phyloP scores from a whole-genome alignment of 2,329 filamentous ascomycete genomes.

The Fusarium chlamydosporum region DNA sequence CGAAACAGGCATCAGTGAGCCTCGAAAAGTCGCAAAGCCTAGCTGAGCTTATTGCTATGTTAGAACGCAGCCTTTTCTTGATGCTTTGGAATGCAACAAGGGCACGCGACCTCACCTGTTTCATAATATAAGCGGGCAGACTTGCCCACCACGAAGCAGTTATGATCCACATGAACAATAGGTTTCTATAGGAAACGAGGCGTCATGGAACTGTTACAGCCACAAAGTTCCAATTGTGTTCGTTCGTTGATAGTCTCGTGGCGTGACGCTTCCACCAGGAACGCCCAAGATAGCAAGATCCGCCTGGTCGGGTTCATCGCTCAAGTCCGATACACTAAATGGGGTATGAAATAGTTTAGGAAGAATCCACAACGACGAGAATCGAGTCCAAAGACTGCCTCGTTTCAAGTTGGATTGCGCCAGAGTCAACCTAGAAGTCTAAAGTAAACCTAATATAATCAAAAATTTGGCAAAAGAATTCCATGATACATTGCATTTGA shows the following conservation, averaged over 20 bases:
- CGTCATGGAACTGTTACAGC: slow-evolving; percentile 12
- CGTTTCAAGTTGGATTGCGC: slow-evolving; percentile 7
- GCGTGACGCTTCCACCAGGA: slow-evolving; percentile 24
- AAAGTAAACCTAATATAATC: slow-evolving; percentile 6
- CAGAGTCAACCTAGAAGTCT: slow-evolving; percentile 13
- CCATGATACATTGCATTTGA: slow-evolving; percentile 7
- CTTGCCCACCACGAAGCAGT: slow-evolving; percentile 7
- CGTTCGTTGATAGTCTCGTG: slow-evolving; percentile 16
- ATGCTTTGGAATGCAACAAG: slow-evolving; percentile 42
- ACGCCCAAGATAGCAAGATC: slow-evolving; percentile 16
- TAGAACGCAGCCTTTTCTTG: slow-evolving; percentile 16
- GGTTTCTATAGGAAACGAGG: slow-evolving; percentile 5
- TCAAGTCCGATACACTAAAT: slow-evolving; percentile 18
- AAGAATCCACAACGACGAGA: slow-evolving; percentile 12
- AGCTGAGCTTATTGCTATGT: slow-evolving; percentile 67
- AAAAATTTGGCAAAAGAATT: not conserved
- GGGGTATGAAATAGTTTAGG: slow-evolving; percentile 16
- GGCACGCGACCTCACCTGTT: slow-evolving; percentile 28
- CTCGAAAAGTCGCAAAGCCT: slow-evolving; percentile 93
- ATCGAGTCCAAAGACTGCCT: slow-evolving; percentile 9
- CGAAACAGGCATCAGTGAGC: slow-evolving; percentile 81
- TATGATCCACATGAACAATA: slow-evolving; percentile 7
- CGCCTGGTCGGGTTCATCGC: slow-evolving; percentile 7
- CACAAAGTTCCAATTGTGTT: slow-evolving; percentile 22
- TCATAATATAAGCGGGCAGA: slow-evolving; percentile 27